These are phyloP conservation scores for Sporothrix inflata DNA, from an alignment of 2,329 filamentous ascomycete species.

Conservation along the genomic window DNA sequence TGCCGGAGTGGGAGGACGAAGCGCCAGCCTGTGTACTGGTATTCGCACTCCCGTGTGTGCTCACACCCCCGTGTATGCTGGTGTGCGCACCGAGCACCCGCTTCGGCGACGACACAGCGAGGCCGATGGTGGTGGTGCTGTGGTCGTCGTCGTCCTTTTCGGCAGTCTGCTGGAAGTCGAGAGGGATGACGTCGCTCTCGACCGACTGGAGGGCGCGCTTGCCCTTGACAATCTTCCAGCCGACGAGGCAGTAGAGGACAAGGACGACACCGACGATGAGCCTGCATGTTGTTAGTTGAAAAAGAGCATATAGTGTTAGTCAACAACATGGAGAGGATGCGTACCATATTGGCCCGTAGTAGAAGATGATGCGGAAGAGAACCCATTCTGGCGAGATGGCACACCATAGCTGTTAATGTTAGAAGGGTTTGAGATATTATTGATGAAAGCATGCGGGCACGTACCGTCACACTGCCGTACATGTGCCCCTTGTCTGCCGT, in stretches of 20 bases:
- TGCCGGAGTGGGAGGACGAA: neutral
- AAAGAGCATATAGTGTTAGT: neutral
- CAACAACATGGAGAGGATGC: neutral
- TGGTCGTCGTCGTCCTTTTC: constrained; percentile 20
- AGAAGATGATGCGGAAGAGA: constrained; percentile 42
- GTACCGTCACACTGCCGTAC: constrained; percentile 43
- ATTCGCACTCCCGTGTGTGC: neutral
- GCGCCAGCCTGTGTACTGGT: neutral
- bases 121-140: constrained; percentile 1
- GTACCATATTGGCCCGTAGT: constrained; percentile 45
- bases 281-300: constrained; percentile 33
- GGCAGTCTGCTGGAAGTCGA: constrained; percentile 26
- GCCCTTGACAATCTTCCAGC: constrained; percentile 41
- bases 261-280: constrained; percentile 38
- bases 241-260: constrained; percentile 51
- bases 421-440: neutral
- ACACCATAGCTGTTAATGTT: constrained; percentile 42
- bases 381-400: constrained; percentile 45
- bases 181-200: constrained; percentile 38
- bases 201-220: constrained; percentile 41
- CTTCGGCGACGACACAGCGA: neutral
- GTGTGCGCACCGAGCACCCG: neutral
- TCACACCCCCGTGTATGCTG: neutral
- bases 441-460: constrained; percentile 27
- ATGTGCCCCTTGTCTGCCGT: constrained; percentile 41